Evolutionary conservation across 495 filamentous ascomycete species (phyloP), one percentile per base, ranked within the genome.

Genomic region (Neurospora sp.): DNA sequence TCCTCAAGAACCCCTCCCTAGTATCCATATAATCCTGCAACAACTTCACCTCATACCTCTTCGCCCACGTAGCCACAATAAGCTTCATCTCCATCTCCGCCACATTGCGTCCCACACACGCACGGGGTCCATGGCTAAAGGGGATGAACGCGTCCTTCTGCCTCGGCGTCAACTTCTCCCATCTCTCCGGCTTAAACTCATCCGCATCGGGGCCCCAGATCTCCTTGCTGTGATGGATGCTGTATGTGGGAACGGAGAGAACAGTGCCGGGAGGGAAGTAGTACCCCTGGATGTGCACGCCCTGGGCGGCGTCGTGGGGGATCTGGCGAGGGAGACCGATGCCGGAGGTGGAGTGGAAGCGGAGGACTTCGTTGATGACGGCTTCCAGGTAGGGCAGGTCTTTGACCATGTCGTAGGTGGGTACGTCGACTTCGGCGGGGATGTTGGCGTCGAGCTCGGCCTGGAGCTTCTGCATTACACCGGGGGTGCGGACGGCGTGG

Each of bases 1-100:
- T 97, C 78, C 94, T 86, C 83, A 97, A 83, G 82, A 97, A 97
- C 0, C 94, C 94, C 84, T 97, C 94, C 59, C 90, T 84, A 0
- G 92, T 96, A 80, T 93, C 86, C 89, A 96, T 87, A 38, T 81
- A 82, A 4, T 87, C 87, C 84, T 96, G 91, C 76, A 90, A 80
- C 59, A 95, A 79, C 75, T 88, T 84, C 77, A 95, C 94, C 38
- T 93, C 89, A 78, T 92, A 97, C 71, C 91, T 81, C 38, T 89
- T 81, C 79, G 91, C 92, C 78, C 94, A 91, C 18, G 92, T 93
- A 3, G 87, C 87, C 45, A 89, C 90, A 72, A 96, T 96, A 69
- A 94, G 85, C 74, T 91, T 89, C 82, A 97, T 84, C 80, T 97
- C 94, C 93, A 97, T 96, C 87, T 97, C 94, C 0, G 94, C 94